Conservation (phyloP, 1,284 basidiomycete species). For the Tilletiaria anomala region DNA sequence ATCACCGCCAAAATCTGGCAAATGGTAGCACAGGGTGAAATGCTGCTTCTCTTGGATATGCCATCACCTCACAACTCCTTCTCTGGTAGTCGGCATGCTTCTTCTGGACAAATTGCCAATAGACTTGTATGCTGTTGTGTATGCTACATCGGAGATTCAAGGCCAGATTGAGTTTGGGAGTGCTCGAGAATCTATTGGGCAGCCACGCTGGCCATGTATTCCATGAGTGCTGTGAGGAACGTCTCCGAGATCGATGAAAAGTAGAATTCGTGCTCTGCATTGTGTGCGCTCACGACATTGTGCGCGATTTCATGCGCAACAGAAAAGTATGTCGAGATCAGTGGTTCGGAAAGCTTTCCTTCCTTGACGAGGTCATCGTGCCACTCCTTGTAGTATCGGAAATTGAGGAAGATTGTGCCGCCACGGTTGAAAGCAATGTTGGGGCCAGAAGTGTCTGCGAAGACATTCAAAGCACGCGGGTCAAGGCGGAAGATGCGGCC, state of each 20-base stretch:
- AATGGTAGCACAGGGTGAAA: too few species aligned
- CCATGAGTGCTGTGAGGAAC: conserved; percentile 41
- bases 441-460: conserved; percentile 65
- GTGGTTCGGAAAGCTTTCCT: conserved; percentile 54
- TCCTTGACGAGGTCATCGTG: conserved; percentile 56
- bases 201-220: conserved; percentile 19
- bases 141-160: too few species aligned
- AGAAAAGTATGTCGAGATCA: conserved; percentile 74
- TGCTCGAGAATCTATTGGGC: too few species aligned
- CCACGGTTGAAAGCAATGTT: conserved; percentile 86
- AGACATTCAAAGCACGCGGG: conserved; percentile 63
- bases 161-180: too few species aligned
- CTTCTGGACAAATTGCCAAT: too few species aligned
- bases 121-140: too few species aligned
- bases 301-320: conserved; percentile 73
- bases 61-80: too few species aligned
- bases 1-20: too few species aligned
- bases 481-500: conserved; percentile 39
- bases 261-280: conserved; percentile 66
- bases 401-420: conserved; percentile 76
- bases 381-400: conserved; percentile 70
- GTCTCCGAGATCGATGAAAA: conserved; percentile 77
- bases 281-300: conserved; percentile 59
- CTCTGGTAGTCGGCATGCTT: too few species aligned
- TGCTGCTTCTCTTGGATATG: too few species aligned